These are phyloP conservation scores for Pythium dissimile DNA, from an alignment of 352 stramenopile species.

Conservation along the genomic window DNA sequence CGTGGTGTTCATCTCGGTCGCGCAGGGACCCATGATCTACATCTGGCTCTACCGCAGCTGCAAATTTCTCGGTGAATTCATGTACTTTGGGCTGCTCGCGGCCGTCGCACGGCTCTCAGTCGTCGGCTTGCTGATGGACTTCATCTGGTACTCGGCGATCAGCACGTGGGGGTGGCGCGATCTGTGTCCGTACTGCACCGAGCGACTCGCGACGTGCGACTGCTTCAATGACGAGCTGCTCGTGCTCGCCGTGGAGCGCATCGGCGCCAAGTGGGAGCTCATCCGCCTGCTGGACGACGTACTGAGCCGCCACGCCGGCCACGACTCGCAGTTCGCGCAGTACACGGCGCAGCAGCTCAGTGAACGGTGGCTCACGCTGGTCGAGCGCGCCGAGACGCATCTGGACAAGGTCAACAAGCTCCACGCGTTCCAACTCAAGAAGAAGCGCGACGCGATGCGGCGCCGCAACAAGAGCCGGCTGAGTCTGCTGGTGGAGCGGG, in stretches of 20 bases:
- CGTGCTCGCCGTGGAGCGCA: constrained; percentile 49
- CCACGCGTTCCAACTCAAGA: constrained; percentile 45
- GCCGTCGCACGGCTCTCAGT: constrained; percentile 57
- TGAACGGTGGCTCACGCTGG: constrained; percentile 52
- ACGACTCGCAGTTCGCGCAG: constrained; percentile 48
- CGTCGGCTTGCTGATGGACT: constrained; percentile 45
- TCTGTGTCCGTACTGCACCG: constrained; percentile 62
- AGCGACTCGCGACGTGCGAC: constrained; percentile 57
- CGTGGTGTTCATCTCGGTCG: constrained; percentile 43
- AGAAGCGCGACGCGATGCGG: constrained; percentile 25
- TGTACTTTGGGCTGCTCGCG: constrained; percentile 60
- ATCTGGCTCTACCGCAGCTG: constrained; percentile 63
- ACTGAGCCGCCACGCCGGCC: constrained; percentile 36
- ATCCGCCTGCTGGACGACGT: constrained; percentile 52
- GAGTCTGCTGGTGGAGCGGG: constrained; percentile 4
- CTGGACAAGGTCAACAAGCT: constrained; percentile 66
- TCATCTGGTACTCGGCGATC: constrained; percentile 51
- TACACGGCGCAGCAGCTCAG: constrained; percentile 55
- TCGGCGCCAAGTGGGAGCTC: constrained; percentile 62
- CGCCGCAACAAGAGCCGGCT: background rate
- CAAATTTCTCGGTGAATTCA: constrained; percentile 58
- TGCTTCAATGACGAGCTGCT: constrained; percentile 72
- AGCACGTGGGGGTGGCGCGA: constrained; percentile 57
- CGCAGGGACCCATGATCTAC: constrained; percentile 58
- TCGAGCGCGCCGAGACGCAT: constrained; percentile 45